Evolutionary conservation across 2,329 filamentous ascomycete genomes (phyloP).

Genomic region (Paraconiothyrium brasiliense): DNA sequence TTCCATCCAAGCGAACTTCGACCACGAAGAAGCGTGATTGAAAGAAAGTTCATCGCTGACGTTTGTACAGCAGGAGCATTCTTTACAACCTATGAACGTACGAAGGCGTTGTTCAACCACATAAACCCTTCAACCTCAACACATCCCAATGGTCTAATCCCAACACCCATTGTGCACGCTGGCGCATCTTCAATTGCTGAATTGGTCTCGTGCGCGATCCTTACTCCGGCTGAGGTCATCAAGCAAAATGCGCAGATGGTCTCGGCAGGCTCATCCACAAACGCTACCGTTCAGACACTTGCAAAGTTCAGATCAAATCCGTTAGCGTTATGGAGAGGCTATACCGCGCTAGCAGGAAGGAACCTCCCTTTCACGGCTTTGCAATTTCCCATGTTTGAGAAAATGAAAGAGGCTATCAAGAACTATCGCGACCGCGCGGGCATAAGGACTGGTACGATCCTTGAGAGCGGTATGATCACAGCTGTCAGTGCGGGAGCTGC

Average conservation of each 20-base stretch:
- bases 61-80: slow-evolving; percentile 74
- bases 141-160: slow-evolving; percentile 58
- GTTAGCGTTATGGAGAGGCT: slow-evolving; percentile 72
- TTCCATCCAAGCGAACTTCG: background rate
- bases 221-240: slow-evolving; percentile 88
- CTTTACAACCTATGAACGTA: slow-evolving; percentile 87
- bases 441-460: slow-evolving; percentile 55
- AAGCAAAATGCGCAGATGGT: slow-evolving; percentile 96
- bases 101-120: slow-evolving; percentile 70
- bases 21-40: slow-evolving; percentile 23
- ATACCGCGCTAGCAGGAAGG: slow-evolving; percentile 80
- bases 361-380: slow-evolving; percentile 89
- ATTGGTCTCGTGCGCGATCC: slow-evolving; percentile 83
- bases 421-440: slow-evolving; percentile 53
- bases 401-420: slow-evolving; percentile 66
- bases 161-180: slow-evolving; percentile 75
- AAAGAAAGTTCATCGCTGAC: slow-evolving; percentile 14
- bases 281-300: slow-evolving; percentile 66
- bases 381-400: slow-evolving; percentile 88
- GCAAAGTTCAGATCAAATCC: slow-evolving; percentile 65
- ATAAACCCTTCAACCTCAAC: slow-evolving; percentile 56
- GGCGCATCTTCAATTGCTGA: slow-evolving; percentile 80
- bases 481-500: slow-evolving; percentile 77
- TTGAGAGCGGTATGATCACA: slow-evolving; percentile 76
- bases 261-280: slow-evolving; percentile 45